Percentiles rank a stretch among this genome's conserved stretches.
phyloP scores from a whole-genome alignment of 2,329 filamentous ascomycete genomes.

The Fusarium sacchari region DNA sequence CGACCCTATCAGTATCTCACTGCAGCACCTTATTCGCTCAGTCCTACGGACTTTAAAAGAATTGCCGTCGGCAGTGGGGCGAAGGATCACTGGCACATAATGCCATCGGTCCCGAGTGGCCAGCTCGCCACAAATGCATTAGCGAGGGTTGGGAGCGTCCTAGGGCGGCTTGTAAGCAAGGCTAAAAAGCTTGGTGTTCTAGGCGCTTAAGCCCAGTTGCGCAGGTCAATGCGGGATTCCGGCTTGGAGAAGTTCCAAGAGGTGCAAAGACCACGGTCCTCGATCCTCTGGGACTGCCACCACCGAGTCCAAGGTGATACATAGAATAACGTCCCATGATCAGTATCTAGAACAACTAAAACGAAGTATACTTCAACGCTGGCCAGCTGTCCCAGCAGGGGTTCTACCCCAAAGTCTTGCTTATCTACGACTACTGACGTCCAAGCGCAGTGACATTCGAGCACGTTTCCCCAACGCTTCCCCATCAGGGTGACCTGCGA shows the following conservation, averaged over 20 bases:
- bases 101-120: neutral
- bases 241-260: neutral
- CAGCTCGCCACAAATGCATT: neutral
- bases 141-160: neutral
- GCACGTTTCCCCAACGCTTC: neutral
- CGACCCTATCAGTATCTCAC: neutral
- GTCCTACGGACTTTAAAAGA: neutral
- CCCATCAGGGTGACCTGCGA: neutral
- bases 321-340: too few species aligned
- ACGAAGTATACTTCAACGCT: accelerated
- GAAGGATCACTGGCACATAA: neutral
- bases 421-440: neutral
- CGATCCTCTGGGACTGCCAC: neutral
- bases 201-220: neutral
- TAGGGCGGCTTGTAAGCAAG: neutral
- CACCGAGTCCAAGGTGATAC: neutral
- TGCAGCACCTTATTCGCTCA: accelerated
- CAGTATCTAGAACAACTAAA: accelerated
- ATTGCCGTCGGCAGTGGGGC: neutral
- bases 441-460: neutral
- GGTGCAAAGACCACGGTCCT: neutral
- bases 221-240: neutral
- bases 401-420: too few species aligned
- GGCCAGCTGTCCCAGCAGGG: accelerated
- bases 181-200: neutral